Conservation (phyloP, 2,329 filamentous ascomycete species). For the Epichloe festucae region DNA sequence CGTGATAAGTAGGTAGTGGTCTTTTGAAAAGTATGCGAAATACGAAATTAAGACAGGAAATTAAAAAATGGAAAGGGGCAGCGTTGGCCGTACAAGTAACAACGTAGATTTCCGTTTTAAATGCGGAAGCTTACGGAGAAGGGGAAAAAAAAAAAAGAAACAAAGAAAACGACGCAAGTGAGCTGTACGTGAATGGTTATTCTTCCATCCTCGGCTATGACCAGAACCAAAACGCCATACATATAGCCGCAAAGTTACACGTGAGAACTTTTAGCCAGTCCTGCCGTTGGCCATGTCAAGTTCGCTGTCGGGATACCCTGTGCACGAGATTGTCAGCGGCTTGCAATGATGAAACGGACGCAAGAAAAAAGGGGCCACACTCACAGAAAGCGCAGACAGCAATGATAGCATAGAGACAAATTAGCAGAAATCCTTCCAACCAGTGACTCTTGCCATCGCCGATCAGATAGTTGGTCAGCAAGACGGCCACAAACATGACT, state of each 20-base stretch:
- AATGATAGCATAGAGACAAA: slow-evolving; percentile 70
- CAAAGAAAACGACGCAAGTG: neutral
- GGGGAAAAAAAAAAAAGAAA: neutral
- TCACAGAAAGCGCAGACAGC: slow-evolving; percentile 53
- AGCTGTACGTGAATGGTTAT: neutral
- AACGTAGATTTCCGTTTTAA: too few relatives aligned
- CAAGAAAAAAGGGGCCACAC: slow-evolving; percentile 13
- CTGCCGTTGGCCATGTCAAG: slow-evolving; percentile 5
- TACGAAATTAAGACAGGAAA: too few relatives aligned
- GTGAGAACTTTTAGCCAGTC: neutral
- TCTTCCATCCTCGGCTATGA: neutral
- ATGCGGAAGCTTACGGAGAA: neutral
- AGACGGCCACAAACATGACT: slow-evolving; percentile 68
- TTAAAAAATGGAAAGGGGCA: too few relatives aligned
- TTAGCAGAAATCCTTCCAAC: slow-evolving; percentile 63
- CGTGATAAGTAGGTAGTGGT: neutral
- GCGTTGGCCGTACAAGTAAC: too few relatives aligned
- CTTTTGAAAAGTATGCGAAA: too few relatives aligned
- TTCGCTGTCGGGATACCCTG: slow-evolving; percentile 6
- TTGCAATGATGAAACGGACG: neutral
- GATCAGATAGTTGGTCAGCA: slow-evolving; percentile 79
- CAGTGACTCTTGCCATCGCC: slow-evolving; percentile 74
- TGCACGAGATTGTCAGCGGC: neutral
- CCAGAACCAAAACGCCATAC: neutral
- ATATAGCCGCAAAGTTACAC: neutral